These are phyloP conservation scores for Zalaria sp. DNA, from an alignment of 2,329 filamentous ascomycete genomes.

Conservation along the genomic window DNA sequence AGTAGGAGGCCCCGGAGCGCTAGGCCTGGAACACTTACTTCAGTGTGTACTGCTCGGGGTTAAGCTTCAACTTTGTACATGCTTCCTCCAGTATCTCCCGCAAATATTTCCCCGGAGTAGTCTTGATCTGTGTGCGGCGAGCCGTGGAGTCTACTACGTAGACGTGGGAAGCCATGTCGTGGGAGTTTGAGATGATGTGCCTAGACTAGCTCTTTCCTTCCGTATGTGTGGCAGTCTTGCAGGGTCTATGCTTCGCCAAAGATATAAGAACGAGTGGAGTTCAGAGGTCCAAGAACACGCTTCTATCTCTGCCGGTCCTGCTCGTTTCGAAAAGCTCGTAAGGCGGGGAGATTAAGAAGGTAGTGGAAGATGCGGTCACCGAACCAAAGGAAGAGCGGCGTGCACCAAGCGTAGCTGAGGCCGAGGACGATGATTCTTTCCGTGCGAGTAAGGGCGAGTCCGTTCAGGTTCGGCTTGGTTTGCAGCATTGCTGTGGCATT, in stretches of 20 bases:
- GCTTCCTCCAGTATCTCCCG: conserved; percentile 79
- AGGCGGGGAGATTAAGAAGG: conserved; percentile 3
- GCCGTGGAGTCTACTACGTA: conserved; percentile 73
- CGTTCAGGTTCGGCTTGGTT: conserved; percentile 10
- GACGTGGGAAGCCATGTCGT: conserved; percentile 69
- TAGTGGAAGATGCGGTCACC: conserved; percentile 12
- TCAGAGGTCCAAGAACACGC: too few relatives aligned
- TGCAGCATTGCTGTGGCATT: neutral
- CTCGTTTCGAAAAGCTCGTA: too few relatives aligned
- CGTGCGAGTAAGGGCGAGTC: conserved; percentile 17
- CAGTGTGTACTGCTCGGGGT: conserved; percentile 60
- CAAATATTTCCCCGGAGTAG: conserved; percentile 65
- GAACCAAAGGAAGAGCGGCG: conserved; percentile 14
- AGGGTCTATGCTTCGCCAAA: too few relatives aligned
- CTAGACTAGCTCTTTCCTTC: too few relatives aligned
- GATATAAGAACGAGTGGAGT: too few relatives aligned
- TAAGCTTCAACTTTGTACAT: conserved; percentile 65
- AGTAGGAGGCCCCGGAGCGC: neutral
- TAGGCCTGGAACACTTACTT: conserved; percentile 44
- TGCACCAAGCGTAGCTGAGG: conserved; percentile 17
- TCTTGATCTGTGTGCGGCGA: conserved; percentile 68
- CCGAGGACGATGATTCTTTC: conserved; percentile 19
- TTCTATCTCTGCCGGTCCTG: too few relatives aligned
- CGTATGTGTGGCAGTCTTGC: too few relatives aligned
- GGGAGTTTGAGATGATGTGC: neutral